Percentiles rank a stretch among this genome's conserved stretches.
Conservation (phyloP, 805 yeast genomes). For the Peterozyma toletana region DNA sequence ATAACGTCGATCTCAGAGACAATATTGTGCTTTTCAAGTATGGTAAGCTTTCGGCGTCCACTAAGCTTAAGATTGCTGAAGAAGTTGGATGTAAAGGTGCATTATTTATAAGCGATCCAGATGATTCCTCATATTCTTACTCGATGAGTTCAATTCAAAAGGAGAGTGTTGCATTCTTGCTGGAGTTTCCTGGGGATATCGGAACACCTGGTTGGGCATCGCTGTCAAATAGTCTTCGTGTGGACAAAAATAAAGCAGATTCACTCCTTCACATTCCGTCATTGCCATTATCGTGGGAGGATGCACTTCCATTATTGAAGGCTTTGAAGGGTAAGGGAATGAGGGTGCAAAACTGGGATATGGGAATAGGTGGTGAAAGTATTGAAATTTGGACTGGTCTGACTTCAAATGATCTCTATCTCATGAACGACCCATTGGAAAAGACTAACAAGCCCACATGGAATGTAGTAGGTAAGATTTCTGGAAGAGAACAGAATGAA, state of each 20-base stretch:
- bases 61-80: constrained; percentile 49
- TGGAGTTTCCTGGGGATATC: constrained; percentile 70
- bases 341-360: constrained; percentile 27
- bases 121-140: constrained; percentile 16
- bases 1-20: constrained; percentile 33
- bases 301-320: constrained; percentile 41
- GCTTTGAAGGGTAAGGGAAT: constrained; percentile 29
- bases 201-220: constrained; percentile 72
- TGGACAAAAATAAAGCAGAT: constrained; percentile 36
- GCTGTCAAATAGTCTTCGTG: constrained; percentile 28
- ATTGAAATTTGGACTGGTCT: constrained; percentile 40
- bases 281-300: constrained; percentile 70
- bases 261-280: constrained; percentile 68
- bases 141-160: constrained; percentile 41
- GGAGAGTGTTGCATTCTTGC: constrained; percentile 48
- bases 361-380: constrained; percentile 14
- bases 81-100: constrained; percentile 55
- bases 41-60: constrained; percentile 38
- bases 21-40: constrained; percentile 55
- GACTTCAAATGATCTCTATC: constrained; percentile 14
- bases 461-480: constrained; percentile 73
- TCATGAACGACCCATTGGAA: constrained; percentile 34
- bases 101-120: constrained; percentile 51
- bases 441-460: constrained; percentile 59
- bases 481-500: constrained; percentile 74